Conservation (phyloP, 1,284 basidiomycete species). For the Porogramme epimiltina region DNA sequence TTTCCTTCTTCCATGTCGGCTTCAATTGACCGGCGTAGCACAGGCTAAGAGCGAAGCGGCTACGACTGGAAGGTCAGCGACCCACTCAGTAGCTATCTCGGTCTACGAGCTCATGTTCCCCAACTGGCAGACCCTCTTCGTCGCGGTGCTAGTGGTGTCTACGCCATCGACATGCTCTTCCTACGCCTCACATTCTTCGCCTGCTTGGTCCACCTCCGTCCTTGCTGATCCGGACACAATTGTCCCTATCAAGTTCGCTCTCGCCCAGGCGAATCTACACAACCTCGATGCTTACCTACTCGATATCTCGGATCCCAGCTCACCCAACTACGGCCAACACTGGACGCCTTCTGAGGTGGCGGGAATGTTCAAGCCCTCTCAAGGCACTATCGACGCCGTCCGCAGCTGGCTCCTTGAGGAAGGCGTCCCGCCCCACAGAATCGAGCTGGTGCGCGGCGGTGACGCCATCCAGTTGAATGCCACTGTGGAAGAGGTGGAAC, state of each 20-base stretch:
- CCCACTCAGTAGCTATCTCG: no score
- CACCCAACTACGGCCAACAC: slow-evolving; percentile 41
- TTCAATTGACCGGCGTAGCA: no score
- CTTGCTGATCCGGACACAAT: slow-evolving; percentile 34
- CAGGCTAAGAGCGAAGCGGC: no score
- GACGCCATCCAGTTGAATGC: slow-evolving; percentile 46
- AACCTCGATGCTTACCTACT: slow-evolving; percentile 41
- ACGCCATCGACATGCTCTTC: no score
- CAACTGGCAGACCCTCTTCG: no score
- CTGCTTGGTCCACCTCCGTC: slow-evolving; percentile 38
- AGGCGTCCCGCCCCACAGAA: slow-evolving; percentile 35
- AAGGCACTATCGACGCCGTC: slow-evolving; percentile 42
- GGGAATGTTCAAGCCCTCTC: slow-evolving; percentile 42
- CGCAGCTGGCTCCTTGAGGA: slow-evolving; percentile 18
- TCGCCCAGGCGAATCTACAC: slow-evolving; percentile 44
- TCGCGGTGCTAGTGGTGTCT: no score
- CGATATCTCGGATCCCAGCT: slow-evolving; percentile 46
- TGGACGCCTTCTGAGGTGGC: slow-evolving; percentile 40
- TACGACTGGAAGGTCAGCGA: no score
- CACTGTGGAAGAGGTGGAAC: slow-evolving; percentile 45
- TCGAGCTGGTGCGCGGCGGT: slow-evolving; percentile 35
- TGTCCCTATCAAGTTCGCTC: slow-evolving; percentile 45
- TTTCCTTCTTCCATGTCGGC: no score
- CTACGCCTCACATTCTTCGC: no score
- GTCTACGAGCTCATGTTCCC: no score